A percentile compares a stretch with the other conserved stretches of the same genome.
Evolutionary conservation across 345 rosid species (phyloP).

Genomic region (Hevea brasiliensis): DNA sequence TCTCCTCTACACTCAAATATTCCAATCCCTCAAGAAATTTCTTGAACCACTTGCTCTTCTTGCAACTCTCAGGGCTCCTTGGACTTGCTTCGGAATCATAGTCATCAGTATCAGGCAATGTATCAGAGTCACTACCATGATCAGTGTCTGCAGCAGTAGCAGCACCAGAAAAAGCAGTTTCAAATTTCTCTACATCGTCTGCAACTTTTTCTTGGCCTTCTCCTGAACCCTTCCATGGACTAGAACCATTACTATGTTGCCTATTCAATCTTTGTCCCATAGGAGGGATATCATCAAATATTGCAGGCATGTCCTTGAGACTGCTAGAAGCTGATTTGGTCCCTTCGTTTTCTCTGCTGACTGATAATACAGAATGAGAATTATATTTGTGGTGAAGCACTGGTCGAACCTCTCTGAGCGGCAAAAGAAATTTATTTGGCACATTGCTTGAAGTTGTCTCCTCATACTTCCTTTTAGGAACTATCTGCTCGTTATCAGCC

Average conservation of each 20-base stretch:
- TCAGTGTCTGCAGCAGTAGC: conserved; percentile 23
- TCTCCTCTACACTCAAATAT: conserved; percentile 48
- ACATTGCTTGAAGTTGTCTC: background rate
- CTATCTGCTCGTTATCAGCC: conserved; percentile 55
- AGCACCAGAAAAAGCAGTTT: background rate
- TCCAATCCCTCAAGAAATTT: conserved; percentile 57
- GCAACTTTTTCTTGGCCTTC: conserved; percentile 24
- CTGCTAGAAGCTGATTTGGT: conserved; percentile 35
- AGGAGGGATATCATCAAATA: conserved; percentile 41
- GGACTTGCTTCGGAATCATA: conserved; percentile 60
- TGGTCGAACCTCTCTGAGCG: background rate
- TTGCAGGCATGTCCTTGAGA: conserved; percentile 36
- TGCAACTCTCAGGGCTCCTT: conserved; percentile 58
- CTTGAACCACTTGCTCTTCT: conserved; percentile 57
- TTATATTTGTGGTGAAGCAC: background rate
- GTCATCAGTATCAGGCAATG: conserved; percentile 50
- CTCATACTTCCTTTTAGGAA: conserved; percentile 31
- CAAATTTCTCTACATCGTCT: background rate
- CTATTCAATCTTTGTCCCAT: conserved; percentile 19
- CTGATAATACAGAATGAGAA: conserved; percentile 8
- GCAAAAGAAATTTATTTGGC: background rate
- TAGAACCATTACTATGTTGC: conserved; percentile 27
- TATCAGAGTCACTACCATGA: conserved; percentile 31
- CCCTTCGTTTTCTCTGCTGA: conserved; percentile 43
- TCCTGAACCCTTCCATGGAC: conserved; percentile 21